Evolutionary conservation across 2,329 filamentous ascomycete genomes (phyloP).

Genomic region (Penicillium sp.): DNA sequence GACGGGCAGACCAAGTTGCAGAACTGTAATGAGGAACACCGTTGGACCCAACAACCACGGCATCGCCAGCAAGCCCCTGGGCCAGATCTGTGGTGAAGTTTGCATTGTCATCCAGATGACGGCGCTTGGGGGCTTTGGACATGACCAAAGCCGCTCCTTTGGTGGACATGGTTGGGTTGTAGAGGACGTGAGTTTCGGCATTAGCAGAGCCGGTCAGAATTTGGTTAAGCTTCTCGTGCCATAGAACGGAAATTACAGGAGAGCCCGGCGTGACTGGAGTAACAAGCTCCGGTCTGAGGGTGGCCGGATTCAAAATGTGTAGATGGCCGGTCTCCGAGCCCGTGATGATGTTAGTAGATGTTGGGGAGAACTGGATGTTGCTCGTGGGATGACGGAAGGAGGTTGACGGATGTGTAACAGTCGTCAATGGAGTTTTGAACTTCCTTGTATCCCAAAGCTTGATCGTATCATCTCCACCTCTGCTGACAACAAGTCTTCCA

Average conservation of each 20-base stretch:
- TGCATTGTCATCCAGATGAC: constrained; percentile 91
- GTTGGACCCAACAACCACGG: constrained; percentile 63
- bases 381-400: constrained; percentile 76
- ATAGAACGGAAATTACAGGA: constrained; percentile 75
- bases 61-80: constrained; percentile 74
- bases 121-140: constrained; percentile 87
- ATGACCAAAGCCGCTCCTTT: constrained; percentile 83
- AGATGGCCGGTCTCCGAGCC: constrained; percentile 81
- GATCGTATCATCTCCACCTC: constrained; percentile 85
- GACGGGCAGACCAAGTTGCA: constrained; percentile 54
- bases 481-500: constrained; percentile 81
- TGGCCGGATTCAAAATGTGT: constrained; percentile 89
- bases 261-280: constrained; percentile 83
- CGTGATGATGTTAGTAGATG: constrained; percentile 76
- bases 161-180: constrained; percentile 74
- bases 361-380: constrained; percentile 85
- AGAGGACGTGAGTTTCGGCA: constrained; percentile 81
- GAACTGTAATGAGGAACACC: constrained; percentile 72
- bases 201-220: constrained; percentile 92
- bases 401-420: constrained; percentile 70
- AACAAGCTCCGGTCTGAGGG: constrained; percentile 73
- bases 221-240: constrained; percentile 94
- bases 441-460: constrained; percentile 97
- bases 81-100: constrained; percentile 77
- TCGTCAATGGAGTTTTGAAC: constrained; percentile 83